Base-by-base conservation (phyloP, 1,284 basidiomycete species). In the Irpex sp. region DNA sequence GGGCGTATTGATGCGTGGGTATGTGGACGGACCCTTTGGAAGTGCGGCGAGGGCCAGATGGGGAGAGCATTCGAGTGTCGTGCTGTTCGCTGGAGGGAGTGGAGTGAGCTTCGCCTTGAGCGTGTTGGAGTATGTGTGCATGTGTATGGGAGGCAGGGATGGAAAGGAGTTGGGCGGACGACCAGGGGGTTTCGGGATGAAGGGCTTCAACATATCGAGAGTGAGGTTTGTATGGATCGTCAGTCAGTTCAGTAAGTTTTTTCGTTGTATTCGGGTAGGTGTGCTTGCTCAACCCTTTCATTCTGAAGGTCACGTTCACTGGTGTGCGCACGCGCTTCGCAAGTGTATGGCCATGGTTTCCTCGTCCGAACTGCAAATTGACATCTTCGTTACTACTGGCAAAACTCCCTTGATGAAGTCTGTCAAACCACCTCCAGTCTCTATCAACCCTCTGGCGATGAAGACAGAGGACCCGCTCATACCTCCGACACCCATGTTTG, bases 161-260 rank as follows among this genome's bases (percentile, higher is more conserved):
- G 82, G 83, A 4, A 73, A 68, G 65, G 74, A 73, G 71, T 74
- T 81, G 19, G 83, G 82, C 13, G 79, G 81, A 3, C 74, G 73
- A 51, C 67, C 75, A 3, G 79, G 81, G 17, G 78, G 82, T 4
- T 79, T 76, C 77, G 77, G 79, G 4, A 70, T 76, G 55, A 78
- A 77, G 51, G 74, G 74, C 7, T 85, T 82, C 67, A 77, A 78
- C 63, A 86, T 85, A 1, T 78, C 74, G 48, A 82, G 92, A 1
- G 82, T 94, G 0, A 81, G 92, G 26, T 93, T 96, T 68, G 84
- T 95, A 2, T 96, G 94, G 94, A 83, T 95, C 57, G 81, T 93
- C 57, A 81, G 92, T 59, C 93, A 95, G 72, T 93, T 89, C 71
- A 83, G 91, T 91, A 64, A 74, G 85, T 80, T 9, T 11, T 11